Base-by-base conservation (phyloP, 1,139 yeast species). In the Kodamaea derodonti region DNA sequence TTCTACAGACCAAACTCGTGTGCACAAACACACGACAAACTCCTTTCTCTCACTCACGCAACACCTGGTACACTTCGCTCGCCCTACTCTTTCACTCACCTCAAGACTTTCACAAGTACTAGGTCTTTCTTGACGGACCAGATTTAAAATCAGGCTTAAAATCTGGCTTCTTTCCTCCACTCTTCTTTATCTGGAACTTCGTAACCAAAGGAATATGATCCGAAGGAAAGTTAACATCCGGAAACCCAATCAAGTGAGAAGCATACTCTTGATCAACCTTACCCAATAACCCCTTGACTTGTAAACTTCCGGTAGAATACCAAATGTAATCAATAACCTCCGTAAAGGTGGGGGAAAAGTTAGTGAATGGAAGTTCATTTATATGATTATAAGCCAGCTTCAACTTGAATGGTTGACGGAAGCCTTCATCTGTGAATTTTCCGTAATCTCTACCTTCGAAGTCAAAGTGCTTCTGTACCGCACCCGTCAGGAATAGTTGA, bases 291-390 rank as follows among this genome's bases (percentile, higher is more conserved):
- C 96, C 97, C 50, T 80, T 81, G 8, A 92, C 95, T 42, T 83
- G 78, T 43, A 94, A 68, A 8, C 80, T 70, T 9, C 81, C 72
- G 11, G 95, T 83, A 2, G 95, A 77, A 60, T 85, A 88, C 96
- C 97, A 94, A 41, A 94, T 82, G 58, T 92, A 92, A 62, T 94
- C 99, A 61, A 94, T 87, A 29, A 82, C 90, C 49, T 88, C 90
- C 3, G 95, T 87, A 62, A 92, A 94, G 29, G 84, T 79, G 24
- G 99, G 98, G 0, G 97, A 81, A 58, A 82, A 83, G 60, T 92
- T 94, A 11, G 98, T 92, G 57, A 90, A 90, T 30, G 97, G 95
- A 45, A 94, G 72, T 60, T 90, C 97, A 15, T 92, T 94, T 49
- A 90, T 74, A 39, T 76, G 72, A 30, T 81, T 80, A 58, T 94